Evolutionary conservation across 2,329 filamentous ascomycete species (phyloP), one percentile per base, ranked within the genome.

Genomic region (Hymenoscyphus occultus): DNA sequence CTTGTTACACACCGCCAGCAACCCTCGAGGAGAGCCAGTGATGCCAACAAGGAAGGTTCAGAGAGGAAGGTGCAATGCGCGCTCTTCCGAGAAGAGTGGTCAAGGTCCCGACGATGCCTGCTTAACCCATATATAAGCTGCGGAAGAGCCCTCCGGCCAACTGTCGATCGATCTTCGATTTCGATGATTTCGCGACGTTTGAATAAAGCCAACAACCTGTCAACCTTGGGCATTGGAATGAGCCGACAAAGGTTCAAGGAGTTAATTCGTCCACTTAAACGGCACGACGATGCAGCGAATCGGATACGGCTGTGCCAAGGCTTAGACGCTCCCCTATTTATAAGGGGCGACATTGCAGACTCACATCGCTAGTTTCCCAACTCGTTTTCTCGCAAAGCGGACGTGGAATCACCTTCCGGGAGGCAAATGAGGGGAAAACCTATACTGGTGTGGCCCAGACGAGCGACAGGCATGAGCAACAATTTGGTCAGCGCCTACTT

Each of bases 1-100:
- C 22, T 45, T n/a, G 62, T 66, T 66, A 66, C 67, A 68, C 64
- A 54, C 57, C 32, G 3, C n/a, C 48, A 16, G 10, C 7, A n/a
- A 32, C 10, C 45, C 19, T 16, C 22, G 35, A 35, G 35, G 6
- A 35, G 35, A 35, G 35, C n/a, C 13, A 40, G 57, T 13, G 39
- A 7, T 40, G 57, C 57, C 40, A 60, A 16, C 32, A 48, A 35
- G 31, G 19, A 28, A n/a, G 19, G 59, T 39, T 40, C 19, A 51
- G 39, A 42, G 19, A 7, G 40, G 22, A 28, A 35, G 39, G 40
- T 61, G 63, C 51, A 51, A 64, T 62, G 59, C 63, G 40, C 59
- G 31, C 31, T 13, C 35, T 65, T 54, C 63, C 63, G 63, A 59
- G 32, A 39, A 40, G 39, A 32, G 57, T 28, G 31, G 31, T 42